phyloP scores from a whole-genome alignment of 345 rosid species.

The Crucihimalaya himalaica region DNA sequence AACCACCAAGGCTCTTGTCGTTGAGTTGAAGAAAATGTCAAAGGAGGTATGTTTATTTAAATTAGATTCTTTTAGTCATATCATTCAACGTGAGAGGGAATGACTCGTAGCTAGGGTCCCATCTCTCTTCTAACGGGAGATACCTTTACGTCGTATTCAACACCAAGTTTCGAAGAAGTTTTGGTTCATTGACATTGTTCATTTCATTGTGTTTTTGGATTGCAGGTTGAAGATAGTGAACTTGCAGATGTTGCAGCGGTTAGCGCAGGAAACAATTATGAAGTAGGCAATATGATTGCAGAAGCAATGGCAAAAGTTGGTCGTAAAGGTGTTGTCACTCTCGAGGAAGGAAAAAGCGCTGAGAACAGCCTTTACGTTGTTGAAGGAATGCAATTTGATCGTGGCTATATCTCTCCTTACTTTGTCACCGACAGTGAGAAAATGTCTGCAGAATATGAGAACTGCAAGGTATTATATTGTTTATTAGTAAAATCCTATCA shows the following conservation, averaged over 20 bases:
- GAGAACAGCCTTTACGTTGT: slow-evolving; percentile 91
- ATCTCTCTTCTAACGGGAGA: too few relatives aligned
- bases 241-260: slow-evolving; percentile 97
- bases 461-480: slow-evolving; percentile 71
- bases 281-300: slow-evolving; percentile 92
- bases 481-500: background rate
- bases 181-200: too few relatives aligned
- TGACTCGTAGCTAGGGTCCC: too few relatives aligned
- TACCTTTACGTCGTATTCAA: too few relatives aligned
- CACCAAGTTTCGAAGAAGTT: too few relatives aligned
- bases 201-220: background rate
- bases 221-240: slow-evolving; percentile 91
- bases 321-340: slow-evolving; percentile 89
- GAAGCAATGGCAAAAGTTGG: slow-evolving; percentile 95
- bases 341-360: slow-evolving; percentile 95
- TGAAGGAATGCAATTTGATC: slow-evolving; percentile 97
- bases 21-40: slow-evolving; percentile 72
- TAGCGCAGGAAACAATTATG: slow-evolving; percentile 93
- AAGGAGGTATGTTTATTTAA: slow-evolving; percentile 62
- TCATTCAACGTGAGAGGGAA: too few relatives aligned
- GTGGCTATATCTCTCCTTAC: slow-evolving; percentile 93
- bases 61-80: background rate
- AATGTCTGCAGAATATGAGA: slow-evolving; percentile 84
- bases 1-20: slow-evolving; percentile 73
- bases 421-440: slow-evolving; percentile 92